phyloP scores from a whole-genome alignment of 2,329 filamentous ascomycete species.

The Apiospora sp. region DNA sequence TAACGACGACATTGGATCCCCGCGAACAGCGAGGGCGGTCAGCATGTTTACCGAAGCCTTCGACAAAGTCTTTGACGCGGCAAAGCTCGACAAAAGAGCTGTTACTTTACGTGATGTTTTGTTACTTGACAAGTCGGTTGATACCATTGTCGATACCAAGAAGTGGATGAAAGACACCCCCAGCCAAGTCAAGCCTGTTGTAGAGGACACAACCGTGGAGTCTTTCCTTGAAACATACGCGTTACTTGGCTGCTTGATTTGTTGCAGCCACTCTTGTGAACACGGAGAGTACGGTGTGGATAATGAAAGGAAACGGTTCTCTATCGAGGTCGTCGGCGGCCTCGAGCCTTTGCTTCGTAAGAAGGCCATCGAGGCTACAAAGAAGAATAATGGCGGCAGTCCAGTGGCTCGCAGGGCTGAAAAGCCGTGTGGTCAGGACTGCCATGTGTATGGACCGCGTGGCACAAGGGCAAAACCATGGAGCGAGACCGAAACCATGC shows the following conservation, averaged over 20 bases:
- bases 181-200: slow-evolving; percentile 43
- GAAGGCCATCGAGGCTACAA: slow-evolving; percentile 35
- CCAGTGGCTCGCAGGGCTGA: slow-evolving; percentile 45
- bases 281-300: slow-evolving; percentile 65
- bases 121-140: slow-evolving; percentile 60
- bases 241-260: slow-evolving; percentile 65
- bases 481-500: slow-evolving; percentile 56
- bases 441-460: slow-evolving; percentile 49
- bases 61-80: slow-evolving; percentile 59
- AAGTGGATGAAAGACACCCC: slow-evolving; percentile 58
- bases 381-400: slow-evolving; percentile 30
- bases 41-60: slow-evolving; percentile 65
- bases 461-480: slow-evolving; percentile 50
- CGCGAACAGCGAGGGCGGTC: slow-evolving; percentile 52
- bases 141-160: slow-evolving; percentile 62
- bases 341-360: slow-evolving; percentile 44
- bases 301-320: slow-evolving; percentile 62
- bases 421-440: slow-evolving; percentile 46
- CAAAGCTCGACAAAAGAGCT: slow-evolving; percentile 44
- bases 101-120: slow-evolving; percentile 61
- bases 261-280: slow-evolving; percentile 67
- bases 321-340: slow-evolving; percentile 53
- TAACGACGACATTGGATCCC: slow-evolving; percentile 51
- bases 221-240: slow-evolving; percentile 62
- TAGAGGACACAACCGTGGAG: slow-evolving; percentile 51